These are phyloP conservation scores for Termitomyces sp. DNA, from an alignment of 768 basidiomycete species.

Conservation along the genomic window DNA sequence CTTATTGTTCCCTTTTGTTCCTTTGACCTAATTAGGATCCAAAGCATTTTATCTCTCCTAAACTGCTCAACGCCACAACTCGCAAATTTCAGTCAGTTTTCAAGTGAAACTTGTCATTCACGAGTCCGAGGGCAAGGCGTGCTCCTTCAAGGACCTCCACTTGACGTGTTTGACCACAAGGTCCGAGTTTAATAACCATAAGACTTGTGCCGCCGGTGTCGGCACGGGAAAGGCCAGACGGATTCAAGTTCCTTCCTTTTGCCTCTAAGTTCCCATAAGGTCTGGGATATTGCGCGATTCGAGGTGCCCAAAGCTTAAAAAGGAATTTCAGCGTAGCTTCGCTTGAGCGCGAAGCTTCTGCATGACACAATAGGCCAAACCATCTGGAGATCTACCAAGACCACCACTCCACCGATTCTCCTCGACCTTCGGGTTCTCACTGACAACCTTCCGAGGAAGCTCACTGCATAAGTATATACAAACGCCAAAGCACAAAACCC, in stretches of 20 bases:
- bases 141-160: background rate
- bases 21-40: background rate
- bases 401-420: background rate
- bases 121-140: background rate
- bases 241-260: background rate
- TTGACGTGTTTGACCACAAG: background rate
- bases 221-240: background rate
- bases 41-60: background rate
- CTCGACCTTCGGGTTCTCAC: slow-evolving; percentile 4
- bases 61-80: slow-evolving; percentile 9
- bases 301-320: background rate
- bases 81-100: background rate
- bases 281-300: background rate
- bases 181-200: background rate
- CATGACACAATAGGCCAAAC: background rate
- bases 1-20: background rate
- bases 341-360: background rate
- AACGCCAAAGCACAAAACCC: background rate
- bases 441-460: background rate
- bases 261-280: background rate
- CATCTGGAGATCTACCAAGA: slow-evolving; percentile 2
- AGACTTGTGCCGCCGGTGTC: slow-evolving; percentile 8
- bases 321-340: background rate
- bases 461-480: background rate
- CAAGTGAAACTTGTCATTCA: background rate